These are phyloP conservation scores for Mrakiaceae sp. DNA, from an alignment of 1,284 basidiomycete genomes.

Conservation along the genomic window DNA sequence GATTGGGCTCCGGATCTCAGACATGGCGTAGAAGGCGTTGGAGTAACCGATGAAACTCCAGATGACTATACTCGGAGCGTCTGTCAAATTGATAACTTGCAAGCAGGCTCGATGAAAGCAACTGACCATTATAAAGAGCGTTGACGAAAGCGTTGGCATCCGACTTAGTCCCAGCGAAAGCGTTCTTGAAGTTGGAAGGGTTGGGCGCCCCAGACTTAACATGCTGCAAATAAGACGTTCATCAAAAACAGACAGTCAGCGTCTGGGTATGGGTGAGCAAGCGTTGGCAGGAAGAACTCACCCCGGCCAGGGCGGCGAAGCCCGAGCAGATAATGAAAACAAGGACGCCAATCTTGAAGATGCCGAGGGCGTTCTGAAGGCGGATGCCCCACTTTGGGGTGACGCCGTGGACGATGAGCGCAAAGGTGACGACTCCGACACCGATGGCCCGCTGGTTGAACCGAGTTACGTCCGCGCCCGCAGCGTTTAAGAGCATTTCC, in stretches of 20 bases:
- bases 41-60: slow-evolving; percentile 31
- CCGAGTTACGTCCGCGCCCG: slow-evolving; percentile 25
- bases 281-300: neutral
- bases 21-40: slow-evolving; percentile 41
- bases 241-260: neutral
- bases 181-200: slow-evolving; percentile 27
- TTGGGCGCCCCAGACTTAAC: slow-evolving; percentile 11
- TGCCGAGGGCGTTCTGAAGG: slow-evolving; percentile 41
- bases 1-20: slow-evolving; percentile 36
- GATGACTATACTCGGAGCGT: slow-evolving; percentile 2
- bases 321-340: slow-evolving; percentile 38
- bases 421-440: slow-evolving; percentile 38
- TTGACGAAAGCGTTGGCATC: slow-evolving; percentile 24
- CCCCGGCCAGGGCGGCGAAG: slow-evolving; percentile 31
- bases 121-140: slow-evolving; percentile 24
- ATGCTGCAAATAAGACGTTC: neutral
- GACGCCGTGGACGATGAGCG: slow-evolving; percentile 34
- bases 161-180: slow-evolving; percentile 24
- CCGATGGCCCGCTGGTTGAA: slow-evolving; percentile 44
- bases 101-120: neutral
- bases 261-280: neutral
- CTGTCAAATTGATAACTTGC: neutral
- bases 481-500: slow-evolving; percentile 26
- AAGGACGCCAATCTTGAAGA: slow-evolving; percentile 41
- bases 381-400: slow-evolving; percentile 39